A percentile compares a stretch with the other conserved stretches of the same genome.
These are phyloP conservation scores for Udeniomyces megalosporus DNA, from an alignment of 768 basidiomycete genomes.

Conservation along the genomic window DNA sequence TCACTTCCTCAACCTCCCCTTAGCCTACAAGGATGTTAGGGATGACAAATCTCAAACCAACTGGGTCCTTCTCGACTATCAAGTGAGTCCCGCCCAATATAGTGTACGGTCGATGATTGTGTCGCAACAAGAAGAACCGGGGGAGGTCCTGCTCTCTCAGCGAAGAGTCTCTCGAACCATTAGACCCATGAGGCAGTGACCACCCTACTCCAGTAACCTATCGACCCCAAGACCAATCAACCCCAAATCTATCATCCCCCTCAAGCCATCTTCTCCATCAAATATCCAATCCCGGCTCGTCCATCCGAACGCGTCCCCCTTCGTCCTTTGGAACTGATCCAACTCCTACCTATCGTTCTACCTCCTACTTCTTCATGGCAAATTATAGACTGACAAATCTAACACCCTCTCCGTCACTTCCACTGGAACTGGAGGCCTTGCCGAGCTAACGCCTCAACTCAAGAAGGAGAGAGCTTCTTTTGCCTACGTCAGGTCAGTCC, in stretches of 20 bases:
- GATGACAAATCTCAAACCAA: constrained; percentile 70
- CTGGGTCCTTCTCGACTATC: constrained; percentile 83
- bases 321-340: too few relatives aligned
- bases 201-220: too few relatives aligned
- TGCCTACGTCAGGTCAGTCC: constrained; percentile 24
- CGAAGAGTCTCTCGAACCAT: too few relatives aligned
- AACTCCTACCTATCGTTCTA: background rate
- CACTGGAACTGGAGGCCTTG: constrained; percentile 64
- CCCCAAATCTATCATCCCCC: too few relatives aligned
- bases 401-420: constrained; percentile 63
- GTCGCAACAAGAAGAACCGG: background rate
- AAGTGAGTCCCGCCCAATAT: constrained; percentile 40
- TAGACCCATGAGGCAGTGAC: too few relatives aligned
- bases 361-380: background rate
- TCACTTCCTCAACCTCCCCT: too few relatives aligned
- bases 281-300: too few relatives aligned
- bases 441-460: constrained; percentile 55
- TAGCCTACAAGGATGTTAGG: constrained; percentile 78
- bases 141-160: too few relatives aligned
- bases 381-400: constrained; percentile 24
- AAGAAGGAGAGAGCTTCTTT: constrained; percentile 35
- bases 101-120: background rate
- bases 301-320: too few relatives aligned
- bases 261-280: too few relatives aligned
- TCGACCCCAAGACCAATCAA: too few relatives aligned